A percentile compares a stretch with the other conserved stretches of the same genome.
Evolutionary conservation across 2,329 filamentous ascomycete species (phyloP).

Genomic region (Ramularia endophylla): DNA sequence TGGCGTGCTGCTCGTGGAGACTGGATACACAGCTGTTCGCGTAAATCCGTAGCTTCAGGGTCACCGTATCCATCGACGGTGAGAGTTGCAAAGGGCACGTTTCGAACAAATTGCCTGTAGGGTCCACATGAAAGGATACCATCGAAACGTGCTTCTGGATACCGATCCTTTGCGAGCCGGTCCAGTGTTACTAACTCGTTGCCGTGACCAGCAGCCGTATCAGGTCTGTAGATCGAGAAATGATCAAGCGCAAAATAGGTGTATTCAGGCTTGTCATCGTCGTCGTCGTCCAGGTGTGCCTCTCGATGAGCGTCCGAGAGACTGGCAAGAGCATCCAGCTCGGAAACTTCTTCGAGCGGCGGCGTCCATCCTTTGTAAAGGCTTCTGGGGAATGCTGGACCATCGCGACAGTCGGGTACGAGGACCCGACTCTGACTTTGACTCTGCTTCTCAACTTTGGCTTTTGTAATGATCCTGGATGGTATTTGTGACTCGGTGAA

Average conservation of each 20-base stretch:
- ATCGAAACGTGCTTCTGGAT: conserved; percentile 49
- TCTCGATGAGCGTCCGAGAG: conserved; percentile 4
- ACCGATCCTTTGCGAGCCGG: conserved; percentile 9
- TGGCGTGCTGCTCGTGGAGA: conserved; percentile 38
- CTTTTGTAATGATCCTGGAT: too few relatives aligned
- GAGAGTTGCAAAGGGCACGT: conserved; percentile 51
- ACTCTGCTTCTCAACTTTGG: too few relatives aligned
- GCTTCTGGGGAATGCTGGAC: conserved; percentile 8
- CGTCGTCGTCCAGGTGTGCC: not conserved
- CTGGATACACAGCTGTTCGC: conserved; percentile 54
- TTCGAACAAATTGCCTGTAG: conserved; percentile 46
- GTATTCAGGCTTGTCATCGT: conserved; percentile 8
- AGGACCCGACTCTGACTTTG: too few relatives aligned
- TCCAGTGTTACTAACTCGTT: conserved; percentile 14
- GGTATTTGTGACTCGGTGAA: too few relatives aligned
- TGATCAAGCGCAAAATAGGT: conserved; percentile 12
- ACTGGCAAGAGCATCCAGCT: conserved; percentile 6
- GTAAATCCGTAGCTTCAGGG: conserved; percentile 38
- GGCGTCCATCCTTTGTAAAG: conserved; percentile 10
- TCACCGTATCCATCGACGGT: conserved; percentile 63
- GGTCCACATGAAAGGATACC: conserved; percentile 50
- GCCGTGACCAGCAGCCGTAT: conserved; percentile 2
- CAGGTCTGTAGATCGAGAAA: conserved; percentile 15
- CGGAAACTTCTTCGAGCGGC: not conserved
- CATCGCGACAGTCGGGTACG: not conserved